Percentiles rank a stretch among this genome's conserved stretches.
Conservation (phyloP, 352 stramenopile species). For the Pythium folliculosum region DNA sequence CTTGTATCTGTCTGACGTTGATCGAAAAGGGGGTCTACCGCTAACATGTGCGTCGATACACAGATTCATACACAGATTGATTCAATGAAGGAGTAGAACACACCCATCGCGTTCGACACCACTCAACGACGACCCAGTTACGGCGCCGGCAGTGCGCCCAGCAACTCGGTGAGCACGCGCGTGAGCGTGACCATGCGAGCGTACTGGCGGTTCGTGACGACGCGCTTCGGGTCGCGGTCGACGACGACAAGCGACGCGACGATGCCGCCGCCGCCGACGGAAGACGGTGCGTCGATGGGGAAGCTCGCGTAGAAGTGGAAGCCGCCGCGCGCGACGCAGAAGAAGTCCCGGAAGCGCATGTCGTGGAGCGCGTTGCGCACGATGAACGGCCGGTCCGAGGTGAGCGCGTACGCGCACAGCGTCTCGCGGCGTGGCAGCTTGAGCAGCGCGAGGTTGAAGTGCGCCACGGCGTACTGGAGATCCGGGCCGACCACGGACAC, state of each 20-base stretch:
- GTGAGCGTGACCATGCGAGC: slow-evolving; percentile 34
- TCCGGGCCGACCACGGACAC: slow-evolving; percentile 37
- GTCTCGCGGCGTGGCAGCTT: slow-evolving; percentile 39
- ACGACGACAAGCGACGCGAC: slow-evolving; percentile 39
- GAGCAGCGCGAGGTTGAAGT: slow-evolving; percentile 30
- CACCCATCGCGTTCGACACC: background rate
- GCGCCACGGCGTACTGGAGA: slow-evolving; percentile 33
- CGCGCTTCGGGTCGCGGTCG: slow-evolving; percentile 36
- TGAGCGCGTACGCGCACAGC: slow-evolving; percentile 40
- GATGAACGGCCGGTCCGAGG: slow-evolving; percentile 35
- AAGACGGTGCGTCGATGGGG: slow-evolving; percentile 32
- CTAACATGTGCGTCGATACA: too few species aligned
- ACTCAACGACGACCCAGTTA: background rate
- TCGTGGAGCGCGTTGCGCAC: slow-evolving; percentile 38
- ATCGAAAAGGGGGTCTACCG: too few species aligned
- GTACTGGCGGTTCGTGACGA: slow-evolving; percentile 38
- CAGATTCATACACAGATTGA: too few species aligned
- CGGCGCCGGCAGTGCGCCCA: slow-evolving; percentile 11
- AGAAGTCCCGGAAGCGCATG: slow-evolving; percentile 42
- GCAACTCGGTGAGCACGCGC: slow-evolving; percentile 30
- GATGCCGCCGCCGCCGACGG: slow-evolving; percentile 30
- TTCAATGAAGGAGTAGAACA: background rate
- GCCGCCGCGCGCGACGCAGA: slow-evolving; percentile 32
- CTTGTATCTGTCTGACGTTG: too few species aligned
- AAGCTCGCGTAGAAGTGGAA: slow-evolving; percentile 45